Conservation (phyloP, 371 early-diverging fungal species). For the Mortierella sp. region DNA sequence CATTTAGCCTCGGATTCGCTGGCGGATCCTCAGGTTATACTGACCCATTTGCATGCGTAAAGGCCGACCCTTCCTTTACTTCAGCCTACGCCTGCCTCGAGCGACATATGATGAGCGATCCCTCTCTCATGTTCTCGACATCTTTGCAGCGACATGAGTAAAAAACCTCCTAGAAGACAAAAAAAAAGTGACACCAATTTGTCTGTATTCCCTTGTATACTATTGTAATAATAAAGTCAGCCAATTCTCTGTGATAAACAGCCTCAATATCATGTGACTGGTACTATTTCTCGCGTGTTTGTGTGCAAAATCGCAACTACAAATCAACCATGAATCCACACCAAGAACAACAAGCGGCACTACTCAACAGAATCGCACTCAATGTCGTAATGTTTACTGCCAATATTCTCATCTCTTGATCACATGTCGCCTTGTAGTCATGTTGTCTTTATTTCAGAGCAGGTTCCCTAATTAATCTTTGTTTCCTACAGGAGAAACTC, state of each 20-base stretch:
- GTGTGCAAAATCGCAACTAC: neutral
- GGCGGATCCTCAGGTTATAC: neutral
- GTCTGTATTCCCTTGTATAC: constrained; percentile 3
- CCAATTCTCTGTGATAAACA: no score
- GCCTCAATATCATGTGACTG: neutral
- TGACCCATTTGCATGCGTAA: constrained; percentile 17
- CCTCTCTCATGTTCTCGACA: constrained; percentile 16
- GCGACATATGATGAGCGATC: constrained; percentile 23
- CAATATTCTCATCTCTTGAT: neutral
- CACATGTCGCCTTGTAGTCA: no score
- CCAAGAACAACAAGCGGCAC: constrained; percentile 49
- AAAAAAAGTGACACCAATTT: neutral
- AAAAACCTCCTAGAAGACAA: no score
- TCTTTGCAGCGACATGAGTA: neutral
- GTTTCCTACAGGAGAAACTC: constrained; percentile 36
- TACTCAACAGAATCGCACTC: constrained; percentile 51
- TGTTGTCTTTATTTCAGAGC: neutral
- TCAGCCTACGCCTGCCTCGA: constrained; percentile 19
- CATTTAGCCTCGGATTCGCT: constrained; percentile 21
- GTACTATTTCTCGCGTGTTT: neutral
- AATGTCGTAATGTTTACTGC: constrained; percentile 25
- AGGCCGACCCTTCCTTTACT: constrained; percentile 17
- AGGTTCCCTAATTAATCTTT: neutral
- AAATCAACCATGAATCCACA: constrained; percentile 37
- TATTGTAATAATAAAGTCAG: neutral